Conservation (phyloP, 192 early-diverging fungal genomes). For the Phlyctochytrium planicorne region DNA sequence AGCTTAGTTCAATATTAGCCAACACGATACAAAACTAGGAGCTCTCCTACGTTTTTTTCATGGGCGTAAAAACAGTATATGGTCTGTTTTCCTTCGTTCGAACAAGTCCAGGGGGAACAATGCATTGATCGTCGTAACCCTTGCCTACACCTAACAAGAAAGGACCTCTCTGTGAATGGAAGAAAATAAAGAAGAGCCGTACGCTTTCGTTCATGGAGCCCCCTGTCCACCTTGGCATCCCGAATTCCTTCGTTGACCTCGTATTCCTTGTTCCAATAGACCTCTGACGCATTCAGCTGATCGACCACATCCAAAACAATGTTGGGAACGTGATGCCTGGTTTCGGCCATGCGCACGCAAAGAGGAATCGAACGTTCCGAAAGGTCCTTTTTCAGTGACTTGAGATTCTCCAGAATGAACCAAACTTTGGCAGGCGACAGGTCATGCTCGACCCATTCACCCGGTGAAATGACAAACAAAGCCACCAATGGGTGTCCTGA, state of each 20-base stretch:
- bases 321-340: slow-evolving; percentile 25
- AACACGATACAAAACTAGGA: not conserved
- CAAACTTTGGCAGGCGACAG: slow-evolving; percentile 53
- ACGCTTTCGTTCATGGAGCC: no score
- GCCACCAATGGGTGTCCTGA: slow-evolving; percentile 31
- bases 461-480: slow-evolving; percentile 54
- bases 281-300: slow-evolving; percentile 29
- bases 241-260: slow-evolving; percentile 51
- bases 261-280: slow-evolving; percentile 59
- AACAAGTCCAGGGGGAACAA: slow-evolving; percentile 49
- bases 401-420: slow-evolving; percentile 51
- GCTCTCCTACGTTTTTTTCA: slow-evolving; percentile 38
- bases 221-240: slow-evolving; percentile 39
- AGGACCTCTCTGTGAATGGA: no score
- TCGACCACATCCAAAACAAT: slow-evolving; percentile 33
- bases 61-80: slow-evolving; percentile 52
- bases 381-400: slow-evolving; percentile 32
- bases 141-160: no score
- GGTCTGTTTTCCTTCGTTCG: slow-evolving; percentile 45
- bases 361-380: slow-evolving; percentile 48
- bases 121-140: slow-evolving; percentile 55
- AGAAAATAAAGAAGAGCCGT: no score
- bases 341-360: slow-evolving; percentile 34
- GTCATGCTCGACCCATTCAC: slow-evolving; percentile 55
- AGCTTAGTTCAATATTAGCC: not conserved